Evolutionary conservation across 176 grass and related monocot genomes (phyloP).

Genomic region (Cenchrus purpureus): DNA sequence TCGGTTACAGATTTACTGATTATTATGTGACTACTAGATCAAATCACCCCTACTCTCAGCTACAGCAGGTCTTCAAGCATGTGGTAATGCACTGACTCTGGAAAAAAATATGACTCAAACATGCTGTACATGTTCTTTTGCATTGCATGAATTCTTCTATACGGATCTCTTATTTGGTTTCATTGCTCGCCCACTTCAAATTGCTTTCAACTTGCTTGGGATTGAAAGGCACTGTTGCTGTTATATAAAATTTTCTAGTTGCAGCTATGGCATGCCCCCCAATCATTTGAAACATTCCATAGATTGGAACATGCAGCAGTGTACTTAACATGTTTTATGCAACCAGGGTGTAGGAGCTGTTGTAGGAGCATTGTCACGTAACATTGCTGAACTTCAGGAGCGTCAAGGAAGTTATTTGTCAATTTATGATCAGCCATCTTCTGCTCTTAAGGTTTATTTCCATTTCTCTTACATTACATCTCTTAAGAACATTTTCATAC

Average conservation of each 20-base stretch:
- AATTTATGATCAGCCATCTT: slow-evolving; percentile 88
- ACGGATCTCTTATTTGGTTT: neutral
- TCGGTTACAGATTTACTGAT: slow-evolving; percentile 96
- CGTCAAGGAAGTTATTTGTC: slow-evolving; percentile 83
- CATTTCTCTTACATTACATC: slow-evolving; percentile 2
- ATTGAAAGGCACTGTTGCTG: neutral
- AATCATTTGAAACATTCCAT: neutral
- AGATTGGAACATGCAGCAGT: neutral
- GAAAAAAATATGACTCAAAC: neutral
- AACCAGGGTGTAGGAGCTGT: slow-evolving; percentile 88
- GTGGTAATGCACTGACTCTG: slow-evolving; percentile 71
- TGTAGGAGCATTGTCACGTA: slow-evolving; percentile 82
- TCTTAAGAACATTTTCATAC: slow-evolving; percentile 33
- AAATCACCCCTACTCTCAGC: slow-evolving; percentile 97
- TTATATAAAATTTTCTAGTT: neutral
- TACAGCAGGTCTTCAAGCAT: slow-evolving; percentile 99
- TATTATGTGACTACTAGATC: slow-evolving; percentile 95
- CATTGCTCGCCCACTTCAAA: neutral
- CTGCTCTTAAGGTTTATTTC: slow-evolving; percentile 66
- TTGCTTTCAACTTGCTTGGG: neutral
- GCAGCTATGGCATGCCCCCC: neutral
- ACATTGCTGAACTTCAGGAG: slow-evolving; percentile 87
- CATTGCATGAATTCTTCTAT: slow-evolving; percentile 21
- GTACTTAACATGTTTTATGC: slow-evolving; percentile 44
- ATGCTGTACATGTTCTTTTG: neutral